Percentiles rank a stretch among this genome's conserved stretches.
Conservation (phyloP, 1,139 yeast genomes). For the Scheffersomyces titani region DNA sequence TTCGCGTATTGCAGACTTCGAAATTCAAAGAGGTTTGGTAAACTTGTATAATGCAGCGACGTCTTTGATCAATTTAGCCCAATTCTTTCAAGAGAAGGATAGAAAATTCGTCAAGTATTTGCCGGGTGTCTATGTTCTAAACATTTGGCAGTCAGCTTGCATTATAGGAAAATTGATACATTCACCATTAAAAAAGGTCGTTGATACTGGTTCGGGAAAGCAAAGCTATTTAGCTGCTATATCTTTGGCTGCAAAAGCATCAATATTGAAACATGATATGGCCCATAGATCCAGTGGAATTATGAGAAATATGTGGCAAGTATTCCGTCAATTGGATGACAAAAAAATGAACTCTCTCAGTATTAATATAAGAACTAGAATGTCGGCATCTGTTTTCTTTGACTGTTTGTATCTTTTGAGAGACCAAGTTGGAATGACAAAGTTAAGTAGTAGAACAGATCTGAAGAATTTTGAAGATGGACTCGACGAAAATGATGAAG, state of each 20-base stretch:
- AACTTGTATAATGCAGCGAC: conserved; percentile 79
- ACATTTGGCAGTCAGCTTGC: conserved; percentile 90
- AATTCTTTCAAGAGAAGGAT: conserved; percentile 59
- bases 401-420: conserved; percentile 84
- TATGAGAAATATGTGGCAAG: conserved; percentile 92
- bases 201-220: conserved; percentile 75
- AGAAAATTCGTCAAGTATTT: conserved; percentile 69
- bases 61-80: conserved; percentile 67
- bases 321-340: conserved; percentile 61
- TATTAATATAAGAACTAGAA: conserved; percentile 72
- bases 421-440: conserved; percentile 84
- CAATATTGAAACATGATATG: conserved; percentile 87
- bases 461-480: conserved; percentile 14
- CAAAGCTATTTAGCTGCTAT: conserved; percentile 72
- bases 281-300: conserved; percentile 92
- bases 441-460: conserved; percentile 42
- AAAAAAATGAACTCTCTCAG: conserved; percentile 36
- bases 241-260: conserved; percentile 70
- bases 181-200: conserved; percentile 63
- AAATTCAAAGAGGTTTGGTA: conserved; percentile 72
- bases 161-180: conserved; percentile 77
- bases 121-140: conserved; percentile 80
- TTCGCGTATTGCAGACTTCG: conserved; percentile 53
- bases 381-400: conserved; percentile 91
- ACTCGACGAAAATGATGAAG: conserved; percentile 11